Percentiles rank a stretch among this genome's conserved stretches.
Conservation (phyloP, 768 basidiomycete species). For the Podaxis mareebaensis region DNA sequence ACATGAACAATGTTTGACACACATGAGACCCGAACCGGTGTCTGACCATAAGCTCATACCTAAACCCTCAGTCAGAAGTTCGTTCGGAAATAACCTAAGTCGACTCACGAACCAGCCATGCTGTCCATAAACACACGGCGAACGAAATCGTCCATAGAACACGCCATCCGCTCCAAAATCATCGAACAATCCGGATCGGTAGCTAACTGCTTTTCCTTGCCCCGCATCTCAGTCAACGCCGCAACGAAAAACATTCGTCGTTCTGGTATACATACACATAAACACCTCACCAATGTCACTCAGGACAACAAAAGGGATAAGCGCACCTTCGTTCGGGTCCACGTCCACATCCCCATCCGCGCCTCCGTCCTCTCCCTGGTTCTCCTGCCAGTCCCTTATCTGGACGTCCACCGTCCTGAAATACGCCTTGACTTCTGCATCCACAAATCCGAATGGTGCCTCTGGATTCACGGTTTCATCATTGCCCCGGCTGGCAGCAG, state of each 20-base stretch:
- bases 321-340: constrained; percentile 73
- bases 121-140: constrained; percentile 87
- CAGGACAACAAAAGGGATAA: constrained; percentile 5
- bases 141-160: constrained; percentile 98
- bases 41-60: constrained; percentile 63
- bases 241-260: constrained; percentile 77
- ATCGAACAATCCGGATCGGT: constrained; percentile 94
- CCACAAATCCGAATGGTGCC: constrained; percentile 88
- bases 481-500: constrained; percentile 31
- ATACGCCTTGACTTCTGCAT: constrained; percentile 90
- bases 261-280: constrained; percentile 45
- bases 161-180: constrained; percentile 83
- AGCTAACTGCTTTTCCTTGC: constrained; percentile 86
- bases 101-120: constrained; percentile 82
- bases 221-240: constrained; percentile 80
- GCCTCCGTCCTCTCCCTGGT: constrained; percentile 37
- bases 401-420: constrained; percentile 88
- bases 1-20: constrained; percentile 82
- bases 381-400: constrained; percentile 83
- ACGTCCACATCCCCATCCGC: constrained; percentile 40
- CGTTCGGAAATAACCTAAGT: not conserved
- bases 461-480: constrained; percentile 49
- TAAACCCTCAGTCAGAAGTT: constrained; percentile 24
- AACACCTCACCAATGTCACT: not conserved
- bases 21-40: constrained; percentile 97